These are phyloP conservation scores for Colletotrichum sp. DNA, from an alignment of 2,329 filamentous ascomycete species.

Conservation along the genomic window DNA sequence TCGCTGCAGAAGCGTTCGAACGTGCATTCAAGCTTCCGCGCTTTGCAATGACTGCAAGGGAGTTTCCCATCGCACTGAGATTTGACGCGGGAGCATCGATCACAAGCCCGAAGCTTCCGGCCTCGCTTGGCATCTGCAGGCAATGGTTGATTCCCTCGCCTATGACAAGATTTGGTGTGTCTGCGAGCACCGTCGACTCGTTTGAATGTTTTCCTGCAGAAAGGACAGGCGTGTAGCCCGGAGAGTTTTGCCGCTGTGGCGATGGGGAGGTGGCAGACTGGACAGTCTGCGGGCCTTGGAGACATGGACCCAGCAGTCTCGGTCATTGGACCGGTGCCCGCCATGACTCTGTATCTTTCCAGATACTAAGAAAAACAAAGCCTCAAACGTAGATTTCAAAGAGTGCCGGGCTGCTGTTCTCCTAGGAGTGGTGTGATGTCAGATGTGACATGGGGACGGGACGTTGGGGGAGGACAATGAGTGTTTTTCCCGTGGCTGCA, in stretches of 20 bases:
- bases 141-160: not conserved
- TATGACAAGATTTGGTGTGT: not conserved
- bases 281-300: not conserved
- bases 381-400: not conserved
- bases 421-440: not conserved
- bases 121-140: accelerated
- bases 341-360: not conserved
- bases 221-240: not conserved
- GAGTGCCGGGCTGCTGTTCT: not conserved
- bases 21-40: accelerated
- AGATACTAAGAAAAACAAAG: accelerated
- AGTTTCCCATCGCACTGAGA: not conserved
- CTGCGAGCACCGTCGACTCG: not conserved
- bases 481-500: not conserved
- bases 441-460: not conserved
- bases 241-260: not conserved
- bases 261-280: not conserved
- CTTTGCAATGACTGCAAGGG: not conserved
- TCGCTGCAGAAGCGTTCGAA: not conserved
- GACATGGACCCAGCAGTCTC: not conserved
- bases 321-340: not conserved
- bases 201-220: not conserved
- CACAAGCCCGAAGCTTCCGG: not conserved
- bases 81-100: not conserved
- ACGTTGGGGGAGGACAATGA: not conserved